Evolutionary conservation across 1,139 yeast genomes (phyloP).

Genomic region (Sugiyamaella xylanicola): DNA sequence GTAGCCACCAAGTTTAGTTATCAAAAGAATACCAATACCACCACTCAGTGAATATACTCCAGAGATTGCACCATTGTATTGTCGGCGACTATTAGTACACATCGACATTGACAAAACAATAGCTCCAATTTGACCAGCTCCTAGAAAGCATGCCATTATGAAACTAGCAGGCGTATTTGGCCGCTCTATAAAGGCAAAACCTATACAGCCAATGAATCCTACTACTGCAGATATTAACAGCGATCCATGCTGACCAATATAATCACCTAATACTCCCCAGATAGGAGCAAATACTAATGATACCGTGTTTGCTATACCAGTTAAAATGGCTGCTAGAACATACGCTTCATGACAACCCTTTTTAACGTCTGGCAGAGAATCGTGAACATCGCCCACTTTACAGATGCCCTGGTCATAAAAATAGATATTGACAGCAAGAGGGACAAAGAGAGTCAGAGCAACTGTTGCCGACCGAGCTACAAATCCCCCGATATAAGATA

Average conservation of each 20-base stretch:
- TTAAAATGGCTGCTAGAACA: slow-evolving; percentile 63
- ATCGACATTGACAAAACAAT: slow-evolving; percentile 55
- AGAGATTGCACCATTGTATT: slow-evolving; percentile 62
- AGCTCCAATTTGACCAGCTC: slow-evolving; percentile 59
- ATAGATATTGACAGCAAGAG: slow-evolving; percentile 62
- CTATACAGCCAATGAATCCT: slow-evolving; percentile 46
- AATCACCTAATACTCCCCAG: slow-evolving; percentile 62
- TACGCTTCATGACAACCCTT: slow-evolving; percentile 62
- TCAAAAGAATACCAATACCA: slow-evolving; percentile 65
- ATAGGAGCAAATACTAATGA: slow-evolving; percentile 62
- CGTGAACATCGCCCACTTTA: slow-evolving; percentile 30
- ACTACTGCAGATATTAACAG: slow-evolving; percentile 44
- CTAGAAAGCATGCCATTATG: slow-evolving; percentile 48
- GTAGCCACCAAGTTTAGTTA: slow-evolving; percentile 63
- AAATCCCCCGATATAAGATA: slow-evolving; percentile 65
- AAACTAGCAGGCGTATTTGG: slow-evolving; percentile 44
- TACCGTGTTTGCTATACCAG: slow-evolving; percentile 65
- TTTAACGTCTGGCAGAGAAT: slow-evolving; percentile 31
- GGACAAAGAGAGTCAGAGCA: slow-evolving; percentile 62
- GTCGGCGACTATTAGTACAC: slow-evolving; percentile 48
- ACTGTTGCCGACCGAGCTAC: slow-evolving; percentile 68
- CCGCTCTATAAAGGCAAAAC: slow-evolving; percentile 40
- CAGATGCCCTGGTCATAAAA: slow-evolving; percentile 43
- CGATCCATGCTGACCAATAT: slow-evolving; percentile 48
- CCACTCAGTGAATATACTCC: slow-evolving; percentile 71